A percentile compares a stretch with the other conserved stretches of the same genome.
Evolutionary conservation across 192 early-diverging fungal genomes (phyloP).

Genomic region (Chytriomyces sp.): DNA sequence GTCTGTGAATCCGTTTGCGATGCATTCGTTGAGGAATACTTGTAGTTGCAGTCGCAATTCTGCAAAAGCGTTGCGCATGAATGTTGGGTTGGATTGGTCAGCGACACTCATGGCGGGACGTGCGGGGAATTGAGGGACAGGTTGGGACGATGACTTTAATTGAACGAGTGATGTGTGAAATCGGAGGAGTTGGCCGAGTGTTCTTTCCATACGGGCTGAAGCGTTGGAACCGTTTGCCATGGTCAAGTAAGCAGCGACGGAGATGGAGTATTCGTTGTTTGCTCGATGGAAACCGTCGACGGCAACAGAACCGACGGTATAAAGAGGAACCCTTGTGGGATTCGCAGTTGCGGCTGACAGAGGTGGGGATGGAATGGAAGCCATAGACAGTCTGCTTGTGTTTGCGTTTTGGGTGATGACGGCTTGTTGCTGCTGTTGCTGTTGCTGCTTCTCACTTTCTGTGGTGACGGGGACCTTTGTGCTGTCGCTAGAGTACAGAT

Average conservation of each 20-base stretch:
- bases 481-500: slow-evolving; percentile 28
- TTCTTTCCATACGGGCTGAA: not conserved
- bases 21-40: slow-evolving; percentile 12
- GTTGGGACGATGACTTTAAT: not conserved
- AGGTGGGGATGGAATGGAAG: not conserved
- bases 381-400: not conserved
- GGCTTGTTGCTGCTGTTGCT: no score
- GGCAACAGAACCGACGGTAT: not conserved
- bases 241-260: not conserved
- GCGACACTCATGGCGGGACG: not conserved
- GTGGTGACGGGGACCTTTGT: slow-evolving; percentile 26
- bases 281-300: not conserved
- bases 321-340: not conserved
- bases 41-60: not conserved
- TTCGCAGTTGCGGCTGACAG: not conserved
- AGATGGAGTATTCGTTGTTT: not conserved
- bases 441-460: not conserved
- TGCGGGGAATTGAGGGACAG: slow-evolving; percentile 1
- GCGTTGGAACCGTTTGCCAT: not conserved
- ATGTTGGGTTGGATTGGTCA: not conserved
- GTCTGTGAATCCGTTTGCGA: slow-evolving; percentile 10
- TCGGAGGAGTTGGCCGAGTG: not conserved
- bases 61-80: not conserved
- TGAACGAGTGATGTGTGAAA: not conserved
- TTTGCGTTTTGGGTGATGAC: not conserved